A percentile compares a stretch with the other conserved stretches of the same genome.
Evolutionary conservation across 2,329 filamentous ascomycete genomes (phyloP).

Genomic region (Fusarium sublunatum): DNA sequence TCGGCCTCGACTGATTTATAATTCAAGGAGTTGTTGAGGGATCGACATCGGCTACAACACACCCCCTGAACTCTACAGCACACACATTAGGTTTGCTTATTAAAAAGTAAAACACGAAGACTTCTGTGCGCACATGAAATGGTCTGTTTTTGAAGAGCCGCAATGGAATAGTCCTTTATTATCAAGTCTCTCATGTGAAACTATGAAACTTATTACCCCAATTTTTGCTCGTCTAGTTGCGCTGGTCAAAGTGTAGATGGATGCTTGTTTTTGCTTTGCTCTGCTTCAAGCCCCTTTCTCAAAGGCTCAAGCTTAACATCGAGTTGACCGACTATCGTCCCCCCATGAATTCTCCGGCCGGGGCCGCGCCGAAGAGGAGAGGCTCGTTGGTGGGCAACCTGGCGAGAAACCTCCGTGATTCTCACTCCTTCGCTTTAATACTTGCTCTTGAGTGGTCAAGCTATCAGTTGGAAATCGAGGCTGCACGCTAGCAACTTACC

Average conservation of each 20-base stretch:
- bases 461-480: constrained; percentile 25
- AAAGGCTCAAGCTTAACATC: neutral
- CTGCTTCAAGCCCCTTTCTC: constrained; percentile 26
- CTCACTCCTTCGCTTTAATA: constrained; percentile 8
- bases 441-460: constrained; percentile 19
- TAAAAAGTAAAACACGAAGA: constrained; percentile 3
- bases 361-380: constrained; percentile 3
- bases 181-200: too few species aligned
- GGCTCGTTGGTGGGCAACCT: constrained; percentile 15
- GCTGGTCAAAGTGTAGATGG: neutral
- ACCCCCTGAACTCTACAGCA: constrained; percentile 30
- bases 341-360: constrained; percentile 14
- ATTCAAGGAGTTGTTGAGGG: constrained; percentile 28
- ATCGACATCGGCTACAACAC: constrained; percentile 36
- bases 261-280: neutral
- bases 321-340: constrained; percentile 24
- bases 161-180: too few species aligned
- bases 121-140: neutral
- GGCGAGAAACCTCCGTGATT: constrained; percentile 21
- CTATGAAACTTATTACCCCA: too few species aligned
- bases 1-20: constrained; percentile 14
- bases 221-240: too few species aligned
- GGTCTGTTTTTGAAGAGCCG: constrained; percentile 1
- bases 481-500: constrained; percentile 32
- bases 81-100: constrained; percentile 21